Base-by-base conservation (phyloP, 2,329 filamentous ascomycete species). In the Talaromyces albobiverticillius region DNA sequence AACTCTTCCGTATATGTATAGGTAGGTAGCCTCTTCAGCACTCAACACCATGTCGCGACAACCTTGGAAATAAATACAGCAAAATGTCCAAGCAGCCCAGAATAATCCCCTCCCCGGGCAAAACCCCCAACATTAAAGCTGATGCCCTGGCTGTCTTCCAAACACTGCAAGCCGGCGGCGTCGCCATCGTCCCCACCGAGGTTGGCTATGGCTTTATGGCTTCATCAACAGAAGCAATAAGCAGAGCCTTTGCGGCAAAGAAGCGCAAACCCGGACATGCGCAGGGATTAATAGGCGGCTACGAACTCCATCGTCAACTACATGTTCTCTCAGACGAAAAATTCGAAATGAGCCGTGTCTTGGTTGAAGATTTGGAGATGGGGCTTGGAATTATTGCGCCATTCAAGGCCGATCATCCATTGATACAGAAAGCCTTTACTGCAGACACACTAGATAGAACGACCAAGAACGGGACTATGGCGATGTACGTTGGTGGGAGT, bases 281-380 rank as follows among this genome's bases (percentile, higher is more conserved):
- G 9, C 62, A 67, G 46, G 66, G 62, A 14, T 62, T 67, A 57
- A 60, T 64, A n/a, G 66, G 66, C 2, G 63, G 49, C 29, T 65
- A 61, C 25, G 40, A 42, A 8, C 62, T 67, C 3, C 63, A 68
- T 42, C 53, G 51, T 40, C 54, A 58, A 5, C 32, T 67, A 10
- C 65, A 68, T 50, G 3, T 54, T n/a, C 54, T 67, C 20, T 51
- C 59, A 4, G 29, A 56, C 0, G 29, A 43, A 4, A 47, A 61
- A 42, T 57, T 43, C 7, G 57, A 23, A 4, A 62, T 67, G 23
- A 61, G 63, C 4, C 54, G 45, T n/a, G 34, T 59, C 1, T 47
- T 67, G 16, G 60, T 58, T 0, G 57, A 63, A 4, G 61, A 66
- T 31, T 48, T 68, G 16, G 56, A 65, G 14, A 46, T 68, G 14